Evolutionary conservation across 352 stramenopile species (phyloP).

Genomic region (Phytophthora palmivora): DNA sequence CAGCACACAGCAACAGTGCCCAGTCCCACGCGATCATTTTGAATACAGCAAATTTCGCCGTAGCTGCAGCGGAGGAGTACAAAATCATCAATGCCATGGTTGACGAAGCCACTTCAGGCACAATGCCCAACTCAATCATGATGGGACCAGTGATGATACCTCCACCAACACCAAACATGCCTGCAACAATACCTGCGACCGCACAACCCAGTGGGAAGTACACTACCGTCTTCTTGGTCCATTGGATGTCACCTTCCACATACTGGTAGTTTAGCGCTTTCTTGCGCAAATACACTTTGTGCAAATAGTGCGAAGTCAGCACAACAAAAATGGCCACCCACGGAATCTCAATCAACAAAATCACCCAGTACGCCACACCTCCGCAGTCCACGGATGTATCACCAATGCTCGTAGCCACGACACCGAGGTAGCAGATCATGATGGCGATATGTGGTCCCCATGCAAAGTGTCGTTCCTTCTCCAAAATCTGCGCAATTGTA

Average conservation of each 20-base stretch:
- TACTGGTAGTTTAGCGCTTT: constrained; percentile 40
- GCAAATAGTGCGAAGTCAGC: constrained; percentile 28
- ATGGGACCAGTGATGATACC: constrained; percentile 65
- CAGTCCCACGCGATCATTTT: constrained; percentile 59
- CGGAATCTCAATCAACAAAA: constrained; percentile 54
- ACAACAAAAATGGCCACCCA: constrained; percentile 56
- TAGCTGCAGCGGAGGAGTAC: constrained; percentile 53
- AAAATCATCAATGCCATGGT: constrained; percentile 60
- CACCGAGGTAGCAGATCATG: constrained; percentile 46
- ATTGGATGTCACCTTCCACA: constrained; percentile 45
- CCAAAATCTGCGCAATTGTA: not conserved
- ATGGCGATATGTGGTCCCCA: constrained; percentile 43
- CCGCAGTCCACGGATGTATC: constrained; percentile 40
- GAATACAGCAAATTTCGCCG: constrained; percentile 57
- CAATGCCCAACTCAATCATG: constrained; percentile 65
- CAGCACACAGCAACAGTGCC: constrained; percentile 32
- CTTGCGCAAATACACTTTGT: constrained; percentile 45
- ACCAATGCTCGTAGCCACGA: constrained; percentile 35
- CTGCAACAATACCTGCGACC: constrained; percentile 49
- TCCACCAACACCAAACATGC: constrained; percentile 58
- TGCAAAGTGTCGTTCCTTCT: too few relatives aligned
- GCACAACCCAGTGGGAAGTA: constrained; percentile 48
- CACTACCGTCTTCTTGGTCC: constrained; percentile 41
- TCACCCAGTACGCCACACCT: constrained; percentile 51
- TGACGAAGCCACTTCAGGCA: constrained; percentile 56